phyloP scores from a whole-genome alignment of 352 stramenopile genomes.

The Blastocystis sp. region DNA sequence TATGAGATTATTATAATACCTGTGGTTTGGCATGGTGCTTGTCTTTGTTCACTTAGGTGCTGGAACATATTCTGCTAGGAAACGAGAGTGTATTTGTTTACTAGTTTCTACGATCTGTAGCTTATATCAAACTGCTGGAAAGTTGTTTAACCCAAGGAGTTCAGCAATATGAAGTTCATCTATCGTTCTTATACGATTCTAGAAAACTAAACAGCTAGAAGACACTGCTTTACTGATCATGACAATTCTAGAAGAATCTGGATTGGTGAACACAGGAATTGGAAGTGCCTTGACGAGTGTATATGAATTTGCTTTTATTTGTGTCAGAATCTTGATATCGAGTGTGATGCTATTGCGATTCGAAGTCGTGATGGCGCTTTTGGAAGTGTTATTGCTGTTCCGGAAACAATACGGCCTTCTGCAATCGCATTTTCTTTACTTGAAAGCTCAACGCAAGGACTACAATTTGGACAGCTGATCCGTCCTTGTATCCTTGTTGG shows the following conservation, averaged over 20 bases:
- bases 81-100: neutral
- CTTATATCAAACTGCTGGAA: neutral
- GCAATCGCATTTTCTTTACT: neutral
- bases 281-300: conserved; percentile 4
- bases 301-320: neutral
- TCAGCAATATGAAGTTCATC: neutral
- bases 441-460: neutral
- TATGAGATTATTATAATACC: neutral
- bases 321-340: neutral
- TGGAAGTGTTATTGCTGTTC: neutral
- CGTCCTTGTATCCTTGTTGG: conserved; percentile 10
- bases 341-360: conserved; percentile 11
- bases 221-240: neutral
- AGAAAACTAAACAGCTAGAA: neutral
- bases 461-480: neutral
- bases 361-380: neutral
- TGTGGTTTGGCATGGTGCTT: neutral
- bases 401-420: neutral
- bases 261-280: conserved; percentile 22
- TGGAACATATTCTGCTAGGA: neutral
- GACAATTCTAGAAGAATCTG: neutral
- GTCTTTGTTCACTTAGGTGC: conserved; percentile 7
- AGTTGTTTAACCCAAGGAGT: neutral
- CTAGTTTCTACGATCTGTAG: neutral
- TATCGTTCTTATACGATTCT: neutral